phyloP scores from a whole-genome alignment of 345 rosid species.

The thale cress (Arabidopsis thaliana) region DNA sequence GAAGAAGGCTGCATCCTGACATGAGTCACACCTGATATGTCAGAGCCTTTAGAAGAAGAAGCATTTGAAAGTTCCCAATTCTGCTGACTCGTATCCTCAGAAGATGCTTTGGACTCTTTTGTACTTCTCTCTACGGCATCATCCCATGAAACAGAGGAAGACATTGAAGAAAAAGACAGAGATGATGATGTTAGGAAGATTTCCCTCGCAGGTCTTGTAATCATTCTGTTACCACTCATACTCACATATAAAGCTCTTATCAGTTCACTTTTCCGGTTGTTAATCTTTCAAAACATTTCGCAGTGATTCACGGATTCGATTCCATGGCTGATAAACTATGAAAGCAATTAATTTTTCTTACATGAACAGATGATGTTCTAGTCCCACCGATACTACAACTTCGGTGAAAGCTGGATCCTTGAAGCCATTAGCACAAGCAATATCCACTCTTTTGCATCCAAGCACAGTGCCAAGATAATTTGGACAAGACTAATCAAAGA shows the following conservation, averaged over 20 bases:
- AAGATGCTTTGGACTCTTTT: not conserved
- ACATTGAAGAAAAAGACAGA: conserved; percentile 35
- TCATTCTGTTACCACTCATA: conserved; percentile 13
- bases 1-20: not conserved
- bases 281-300: not conserved
- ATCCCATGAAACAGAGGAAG: conserved; percentile 31
- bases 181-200: conserved; percentile 40
- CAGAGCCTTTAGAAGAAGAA: conserved; percentile 16
- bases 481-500: not conserved
- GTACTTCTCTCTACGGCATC: conserved; percentile 2
- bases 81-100: not conserved
- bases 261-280: not conserved
- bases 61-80: not conserved
- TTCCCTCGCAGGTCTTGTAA: conserved; percentile 16
- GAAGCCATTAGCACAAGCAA: conserved; percentile 2
- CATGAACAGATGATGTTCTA: not conserved
- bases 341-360: not conserved
- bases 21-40: conserved; percentile 17
- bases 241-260: not conserved
- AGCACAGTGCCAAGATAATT: not conserved
- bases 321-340: not conserved
- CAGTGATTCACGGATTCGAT: not conserved
- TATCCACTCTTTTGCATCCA: not conserved
- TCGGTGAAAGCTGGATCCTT: not conserved
- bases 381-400: not conserved